These are phyloP conservation scores for Endoconidiophora laricicola DNA, from an alignment of 2,329 filamentous ascomycete genomes.

Conservation along the genomic window DNA sequence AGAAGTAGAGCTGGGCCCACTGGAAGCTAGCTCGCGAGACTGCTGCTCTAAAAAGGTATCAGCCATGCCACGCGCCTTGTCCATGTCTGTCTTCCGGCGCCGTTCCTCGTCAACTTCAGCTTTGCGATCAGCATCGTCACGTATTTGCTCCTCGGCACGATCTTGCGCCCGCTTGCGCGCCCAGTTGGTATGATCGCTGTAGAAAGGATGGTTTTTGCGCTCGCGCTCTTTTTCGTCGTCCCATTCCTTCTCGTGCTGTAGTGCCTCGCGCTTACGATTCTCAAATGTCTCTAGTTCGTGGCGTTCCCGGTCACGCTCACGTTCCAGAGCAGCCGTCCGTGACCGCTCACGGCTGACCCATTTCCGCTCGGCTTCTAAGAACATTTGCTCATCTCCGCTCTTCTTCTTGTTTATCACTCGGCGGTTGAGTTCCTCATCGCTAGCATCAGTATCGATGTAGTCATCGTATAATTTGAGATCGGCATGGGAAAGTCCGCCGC, in stretches of 20 bases:
- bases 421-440: conserved; percentile 68
- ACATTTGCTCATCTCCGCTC: conserved; percentile 62
- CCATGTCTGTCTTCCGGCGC: conserved; percentile 52
- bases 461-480: conserved; percentile 27
- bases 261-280: conserved; percentile 50
- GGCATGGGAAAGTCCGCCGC: conserved; percentile 39
- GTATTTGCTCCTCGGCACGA: conserved; percentile 53
- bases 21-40: conserved; percentile 48
- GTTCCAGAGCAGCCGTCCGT: conserved; percentile 66
- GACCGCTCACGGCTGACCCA: conserved; percentile 84
- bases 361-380: conserved; percentile 69
- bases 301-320: conserved; percentile 66
- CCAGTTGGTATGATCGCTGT: conserved; percentile 73
- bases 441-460: conserved; percentile 75
- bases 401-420: conserved; percentile 55
- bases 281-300: conserved; percentile 52
- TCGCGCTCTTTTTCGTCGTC: conserved; percentile 73
- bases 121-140: conserved; percentile 69
- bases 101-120: conserved; percentile 61
- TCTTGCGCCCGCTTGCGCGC: conserved; percentile 62
- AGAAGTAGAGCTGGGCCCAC: background rate
- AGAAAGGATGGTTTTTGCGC: conserved; percentile 64
- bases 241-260: conserved; percentile 52
- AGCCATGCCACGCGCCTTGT: conserved; percentile 68
- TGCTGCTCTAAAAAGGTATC: conserved; percentile 82